These are phyloP conservation scores for Plasmodium knowlesi DNA, from an alignment of 169 alveolate genomes.

Conservation along the genomic window DNA sequence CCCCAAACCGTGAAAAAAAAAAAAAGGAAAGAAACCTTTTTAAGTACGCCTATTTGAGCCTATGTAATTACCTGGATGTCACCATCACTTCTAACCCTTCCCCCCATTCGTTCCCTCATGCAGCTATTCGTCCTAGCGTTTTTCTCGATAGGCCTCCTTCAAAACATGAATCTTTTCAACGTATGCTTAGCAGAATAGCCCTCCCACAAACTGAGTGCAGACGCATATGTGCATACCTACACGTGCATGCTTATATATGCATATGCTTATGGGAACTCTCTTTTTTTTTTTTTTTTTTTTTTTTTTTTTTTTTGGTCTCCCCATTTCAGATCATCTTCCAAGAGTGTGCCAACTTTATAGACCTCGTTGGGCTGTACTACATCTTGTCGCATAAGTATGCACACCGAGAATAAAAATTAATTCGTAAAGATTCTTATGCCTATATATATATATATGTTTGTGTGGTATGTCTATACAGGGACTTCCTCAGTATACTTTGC, in stretches of 20 bases:
- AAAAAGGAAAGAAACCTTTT: neutral
- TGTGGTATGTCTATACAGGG: neutral
- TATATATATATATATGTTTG: neutral
- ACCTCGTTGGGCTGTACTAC: constrained; percentile 54
- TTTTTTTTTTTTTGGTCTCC: neutral
- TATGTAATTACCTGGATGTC: neutral
- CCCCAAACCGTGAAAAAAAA: neutral
- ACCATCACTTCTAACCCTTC: neutral
- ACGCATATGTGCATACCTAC: neutral
- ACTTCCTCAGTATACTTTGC: neutral
- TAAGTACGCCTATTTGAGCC: neutral
- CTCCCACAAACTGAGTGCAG: neutral
- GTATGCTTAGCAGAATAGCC: neutral
- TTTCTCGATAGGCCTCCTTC: constrained; percentile 54
- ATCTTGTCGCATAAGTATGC: constrained; percentile 45
- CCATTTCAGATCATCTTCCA: constrained; percentile 49
- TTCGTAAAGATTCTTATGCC: neutral
- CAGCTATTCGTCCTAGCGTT: constrained; percentile 51
- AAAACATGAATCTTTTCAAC: constrained; percentile 54
- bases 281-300: neutral
- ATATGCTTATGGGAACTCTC: neutral
- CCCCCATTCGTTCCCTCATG: neutral
- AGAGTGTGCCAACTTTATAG: constrained; percentile 36
- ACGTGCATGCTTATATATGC: neutral
- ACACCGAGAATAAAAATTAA: neutral